Conservation (phyloP, 257 asterid species). For the Przewalskia tangutica region DNA sequence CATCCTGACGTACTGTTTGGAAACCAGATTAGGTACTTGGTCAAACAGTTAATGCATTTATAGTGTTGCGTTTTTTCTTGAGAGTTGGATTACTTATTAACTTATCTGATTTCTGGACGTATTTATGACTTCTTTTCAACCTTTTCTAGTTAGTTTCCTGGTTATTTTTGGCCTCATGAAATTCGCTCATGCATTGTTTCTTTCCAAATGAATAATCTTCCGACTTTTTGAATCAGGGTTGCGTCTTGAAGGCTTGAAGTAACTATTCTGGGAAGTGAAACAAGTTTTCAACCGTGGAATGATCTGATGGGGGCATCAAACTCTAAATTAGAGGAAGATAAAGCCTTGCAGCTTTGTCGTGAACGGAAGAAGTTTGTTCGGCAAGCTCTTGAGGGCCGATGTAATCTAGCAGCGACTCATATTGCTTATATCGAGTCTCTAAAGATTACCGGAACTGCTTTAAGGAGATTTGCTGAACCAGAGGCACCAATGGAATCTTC, state of each 20-base stretch:
- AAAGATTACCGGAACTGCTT: conserved; percentile 49
- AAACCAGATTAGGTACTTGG: no score
- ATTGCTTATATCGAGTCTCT: conserved; percentile 62
- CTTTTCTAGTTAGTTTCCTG: no score
- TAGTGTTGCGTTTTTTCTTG: background rate
- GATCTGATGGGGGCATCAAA: conserved; percentile 74
- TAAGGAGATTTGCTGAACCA: conserved; percentile 66
- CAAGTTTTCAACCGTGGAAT: background rate
- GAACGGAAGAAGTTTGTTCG: conserved; percentile 83
- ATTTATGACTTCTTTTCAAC: no score
- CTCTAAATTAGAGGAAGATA: conserved; percentile 81
- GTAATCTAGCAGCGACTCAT: conserved; percentile 81
- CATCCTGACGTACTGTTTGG: no score
- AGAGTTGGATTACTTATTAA: no score
- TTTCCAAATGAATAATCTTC: background rate
- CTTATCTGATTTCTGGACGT: no score
- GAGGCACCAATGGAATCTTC: conserved; percentile 46
- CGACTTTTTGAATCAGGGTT: background rate
- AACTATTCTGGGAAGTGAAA: background rate
- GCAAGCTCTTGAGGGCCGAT: conserved; percentile 92
- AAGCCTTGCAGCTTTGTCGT: conserved; percentile 82
- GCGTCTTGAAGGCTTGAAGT: background rate
- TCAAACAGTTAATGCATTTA: background rate
- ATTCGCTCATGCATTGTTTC: background rate
- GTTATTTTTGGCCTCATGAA: background rate